phyloP scores from a whole-genome alignment of 2,329 filamentous ascomycete species.

The Claviceps fusiformis region DNA sequence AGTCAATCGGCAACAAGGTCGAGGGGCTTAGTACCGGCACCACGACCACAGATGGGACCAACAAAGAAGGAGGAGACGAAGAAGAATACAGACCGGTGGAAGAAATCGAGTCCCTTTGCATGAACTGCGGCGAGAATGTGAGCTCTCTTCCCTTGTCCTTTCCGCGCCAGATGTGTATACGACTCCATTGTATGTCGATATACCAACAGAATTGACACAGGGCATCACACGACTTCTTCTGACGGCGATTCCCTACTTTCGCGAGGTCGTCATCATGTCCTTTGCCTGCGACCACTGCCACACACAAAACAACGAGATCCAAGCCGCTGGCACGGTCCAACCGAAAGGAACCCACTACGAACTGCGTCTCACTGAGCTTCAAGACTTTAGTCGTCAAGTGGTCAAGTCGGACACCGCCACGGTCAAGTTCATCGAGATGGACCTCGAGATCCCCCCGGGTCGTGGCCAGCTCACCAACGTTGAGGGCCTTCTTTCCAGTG shows the following conservation, averaged over 20 bases:
- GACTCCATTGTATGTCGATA: neutral
- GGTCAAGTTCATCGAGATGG: constrained; percentile 80
- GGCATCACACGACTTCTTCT: constrained; percentile 77
- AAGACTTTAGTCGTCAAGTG: constrained; percentile 74
- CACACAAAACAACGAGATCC: constrained; percentile 85
- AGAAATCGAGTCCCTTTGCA: constrained; percentile 67
- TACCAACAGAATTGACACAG: constrained; percentile 27
- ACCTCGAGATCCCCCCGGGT: constrained; percentile 84
- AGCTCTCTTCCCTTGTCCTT: constrained; percentile 10
- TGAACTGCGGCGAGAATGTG: constrained; percentile 75
- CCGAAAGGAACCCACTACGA: constrained; percentile 76
- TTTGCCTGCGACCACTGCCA: constrained; percentile 85
- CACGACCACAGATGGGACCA: constrained; percentile 20
- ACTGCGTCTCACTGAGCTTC: constrained; percentile 56
- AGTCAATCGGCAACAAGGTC: constrained; percentile 48
- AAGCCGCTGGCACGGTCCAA: constrained; percentile 84
- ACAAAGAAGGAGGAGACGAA: constrained; percentile 18
- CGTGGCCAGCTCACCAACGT: constrained; percentile 88
- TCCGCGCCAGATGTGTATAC: neutral
- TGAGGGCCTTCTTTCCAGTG: constrained; percentile 69
- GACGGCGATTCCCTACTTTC: constrained; percentile 90
- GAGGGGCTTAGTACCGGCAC: constrained; percentile 31
- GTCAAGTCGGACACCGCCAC: constrained; percentile 82
- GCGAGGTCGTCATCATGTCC: constrained; percentile 94
- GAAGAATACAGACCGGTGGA: constrained; percentile 46